Percentiles rank a stretch among this genome's conserved stretches.
Conservation (phyloP, 768 basidiomycete genomes). For the Coprinopsis sp. region DNA sequence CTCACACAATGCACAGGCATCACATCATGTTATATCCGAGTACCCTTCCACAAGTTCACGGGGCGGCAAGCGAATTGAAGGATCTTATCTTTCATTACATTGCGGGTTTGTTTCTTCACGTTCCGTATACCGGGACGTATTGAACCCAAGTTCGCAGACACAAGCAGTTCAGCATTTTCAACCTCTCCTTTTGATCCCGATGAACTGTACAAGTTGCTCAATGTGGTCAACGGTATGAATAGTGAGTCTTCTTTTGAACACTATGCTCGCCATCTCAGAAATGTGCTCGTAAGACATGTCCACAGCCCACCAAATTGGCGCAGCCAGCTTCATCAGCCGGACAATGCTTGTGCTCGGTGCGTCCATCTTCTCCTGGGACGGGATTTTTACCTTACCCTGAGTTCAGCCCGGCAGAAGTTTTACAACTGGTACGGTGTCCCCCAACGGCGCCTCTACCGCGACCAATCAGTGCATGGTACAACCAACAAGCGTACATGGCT, state of each 20-base stretch:
- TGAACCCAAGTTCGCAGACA: constrained; percentile 23
- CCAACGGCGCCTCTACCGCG: constrained; percentile 38
- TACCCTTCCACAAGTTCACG: constrained; percentile 18
- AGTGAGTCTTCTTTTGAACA: constrained; percentile 19
- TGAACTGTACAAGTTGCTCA: constrained; percentile 34
- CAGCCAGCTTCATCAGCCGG: not conserved
- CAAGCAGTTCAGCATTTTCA: constrained; percentile 34
- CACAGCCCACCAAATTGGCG: constrained; percentile 24
- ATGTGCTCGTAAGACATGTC: not conserved
- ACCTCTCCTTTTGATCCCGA: constrained; percentile 33
- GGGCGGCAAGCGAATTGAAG: constrained; percentile 30
- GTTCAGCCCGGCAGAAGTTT: constrained; percentile 34
- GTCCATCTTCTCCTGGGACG: too few relatives aligned
- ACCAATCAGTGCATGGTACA: constrained; percentile 36
- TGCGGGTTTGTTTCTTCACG: constrained; percentile 31
- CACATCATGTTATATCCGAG: constrained; percentile 34
- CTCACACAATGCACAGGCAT: constrained; percentile 21
- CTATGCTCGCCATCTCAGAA: not conserved
- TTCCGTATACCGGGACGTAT: not conserved
- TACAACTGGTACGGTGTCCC: constrained; percentile 45
- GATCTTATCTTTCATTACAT: constrained; percentile 36
- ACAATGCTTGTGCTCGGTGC: not conserved
- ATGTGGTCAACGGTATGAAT: constrained; percentile 30
- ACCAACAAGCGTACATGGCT: constrained; percentile 26
- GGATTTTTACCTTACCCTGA: not conserved